Conservation (phyloP, 768 basidiomycete genomes). For the Tricholomella constricta region DNA sequence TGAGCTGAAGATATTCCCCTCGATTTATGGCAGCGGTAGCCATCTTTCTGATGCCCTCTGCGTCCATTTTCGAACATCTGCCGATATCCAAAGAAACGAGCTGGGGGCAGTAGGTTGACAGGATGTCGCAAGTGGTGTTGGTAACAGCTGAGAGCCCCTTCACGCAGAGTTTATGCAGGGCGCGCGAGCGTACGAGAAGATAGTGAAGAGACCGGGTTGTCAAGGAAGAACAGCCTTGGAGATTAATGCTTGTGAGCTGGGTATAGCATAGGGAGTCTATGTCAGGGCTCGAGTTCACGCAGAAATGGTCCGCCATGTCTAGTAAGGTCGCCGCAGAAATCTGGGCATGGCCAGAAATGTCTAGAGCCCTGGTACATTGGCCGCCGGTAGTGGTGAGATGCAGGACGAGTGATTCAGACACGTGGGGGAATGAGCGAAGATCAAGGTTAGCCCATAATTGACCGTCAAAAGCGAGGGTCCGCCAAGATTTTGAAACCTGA, state of each 20-base stretch:
- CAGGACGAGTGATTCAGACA: conserved; percentile 51
- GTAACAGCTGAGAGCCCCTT: conserved; percentile 71
- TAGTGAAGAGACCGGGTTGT: conserved; percentile 68
- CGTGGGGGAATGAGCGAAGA: conserved; percentile 60
- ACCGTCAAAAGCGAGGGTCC: conserved; percentile 75
- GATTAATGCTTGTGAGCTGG: conserved; percentile 68
- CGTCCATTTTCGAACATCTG: conserved; percentile 69
- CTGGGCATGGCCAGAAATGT: conserved; percentile 62
- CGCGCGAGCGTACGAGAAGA: conserved; percentile 66
- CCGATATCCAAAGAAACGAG: conserved; percentile 68
- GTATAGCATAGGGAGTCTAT: conserved; percentile 49
- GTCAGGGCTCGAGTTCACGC: conserved; percentile 38
- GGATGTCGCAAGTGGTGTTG: conserved; percentile 70
- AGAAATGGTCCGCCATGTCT: conserved; percentile 56
- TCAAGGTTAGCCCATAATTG: conserved; percentile 79
- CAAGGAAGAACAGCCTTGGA: conserved; percentile 71
- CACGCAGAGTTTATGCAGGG: conserved; percentile 58
- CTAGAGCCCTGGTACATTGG: conserved; percentile 61
- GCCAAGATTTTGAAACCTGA: conserved; percentile 82
- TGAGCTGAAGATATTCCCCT: conserved; percentile 53
- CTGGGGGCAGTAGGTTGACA: conserved; percentile 58
- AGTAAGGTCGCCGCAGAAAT: conserved; percentile 52
- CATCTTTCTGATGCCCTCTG: conserved; percentile 56
- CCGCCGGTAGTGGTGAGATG: conserved; percentile 59
- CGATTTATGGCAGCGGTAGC: conserved; percentile 45